Evolutionary conservation across 106 monocot genomes (phyloP).

Genomic region (Dioscorea alata): DNA sequence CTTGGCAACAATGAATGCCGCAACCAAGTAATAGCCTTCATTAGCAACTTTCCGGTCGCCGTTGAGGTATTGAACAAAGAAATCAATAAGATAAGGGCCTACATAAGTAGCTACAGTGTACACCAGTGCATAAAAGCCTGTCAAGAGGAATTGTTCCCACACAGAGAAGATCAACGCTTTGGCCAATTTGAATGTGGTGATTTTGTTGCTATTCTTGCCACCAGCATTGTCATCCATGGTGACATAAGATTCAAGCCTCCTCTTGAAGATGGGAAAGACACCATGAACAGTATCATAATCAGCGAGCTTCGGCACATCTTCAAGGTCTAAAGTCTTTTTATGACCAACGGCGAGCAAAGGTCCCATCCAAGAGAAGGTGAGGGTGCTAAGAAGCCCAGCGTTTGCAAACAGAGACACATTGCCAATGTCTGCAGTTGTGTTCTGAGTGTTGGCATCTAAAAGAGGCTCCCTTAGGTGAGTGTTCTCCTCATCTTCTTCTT

Average conservation of each 20-base stretch:
- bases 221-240: not conserved
- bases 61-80: constrained; percentile 74
- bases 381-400: constrained; percentile 49
- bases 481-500: not conserved
- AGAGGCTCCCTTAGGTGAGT: constrained; percentile 46
- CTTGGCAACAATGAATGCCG: constrained; percentile 62
- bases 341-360: constrained; percentile 59
- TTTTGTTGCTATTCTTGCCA: not conserved
- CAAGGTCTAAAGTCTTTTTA: constrained; percentile 53
- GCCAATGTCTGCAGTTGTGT: not conserved
- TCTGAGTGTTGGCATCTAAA: constrained; percentile 26
- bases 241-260: constrained; percentile 41
- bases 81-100: constrained; percentile 81
- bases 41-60: constrained; percentile 33
- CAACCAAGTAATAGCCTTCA: constrained; percentile 58
- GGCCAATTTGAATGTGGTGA: constrained; percentile 42
- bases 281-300: constrained; percentile 46
- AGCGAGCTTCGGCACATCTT: constrained; percentile 61
- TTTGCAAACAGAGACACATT: constrained; percentile 32
- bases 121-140: constrained; percentile 44
- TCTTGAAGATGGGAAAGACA: constrained; percentile 41
- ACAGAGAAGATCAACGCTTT: constrained; percentile 47
- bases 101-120: constrained; percentile 54
- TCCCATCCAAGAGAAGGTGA: constrained; percentile 86
- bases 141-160: constrained; percentile 43